Conservation (phyloP, 1,139 yeast species). For the Saccharomyces hybrid region DNA sequence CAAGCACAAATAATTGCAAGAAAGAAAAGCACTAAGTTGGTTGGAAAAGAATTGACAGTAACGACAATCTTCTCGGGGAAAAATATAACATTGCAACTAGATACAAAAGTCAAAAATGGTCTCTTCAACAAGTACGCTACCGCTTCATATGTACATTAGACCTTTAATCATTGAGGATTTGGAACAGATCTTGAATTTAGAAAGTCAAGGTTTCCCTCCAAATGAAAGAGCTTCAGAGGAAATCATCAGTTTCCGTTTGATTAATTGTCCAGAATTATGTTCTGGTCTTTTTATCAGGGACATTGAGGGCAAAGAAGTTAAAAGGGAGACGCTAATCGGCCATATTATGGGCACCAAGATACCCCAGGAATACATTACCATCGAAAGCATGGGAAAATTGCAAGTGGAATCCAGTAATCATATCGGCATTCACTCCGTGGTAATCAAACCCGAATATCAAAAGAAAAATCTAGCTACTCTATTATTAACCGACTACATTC, state of each 20-base stretch:
- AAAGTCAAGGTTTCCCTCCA: constrained; percentile 60
- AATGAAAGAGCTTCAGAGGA: constrained; percentile 60
- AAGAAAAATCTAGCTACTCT: constrained; percentile 77
- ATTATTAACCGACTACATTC: constrained; percentile 80
- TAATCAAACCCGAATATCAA: constrained; percentile 70
- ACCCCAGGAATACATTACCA: constrained; percentile 44
- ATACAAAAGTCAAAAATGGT: constrained; percentile 1
- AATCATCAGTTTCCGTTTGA: constrained; percentile 61
- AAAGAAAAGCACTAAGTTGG: not conserved
- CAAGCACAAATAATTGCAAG: not conserved
- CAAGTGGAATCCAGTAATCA: constrained; percentile 69
- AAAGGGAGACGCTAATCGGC: constrained; percentile 67
- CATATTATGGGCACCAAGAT: constrained; percentile 82
- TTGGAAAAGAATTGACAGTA: not conserved
- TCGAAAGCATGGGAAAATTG: constrained; percentile 49
- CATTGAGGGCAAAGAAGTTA: constrained; percentile 38
- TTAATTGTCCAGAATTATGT: constrained; percentile 81
- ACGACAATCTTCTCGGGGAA: not conserved
- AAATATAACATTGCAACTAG: not conserved
- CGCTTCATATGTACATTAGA: constrained; percentile 68
- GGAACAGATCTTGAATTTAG: constrained; percentile 56
- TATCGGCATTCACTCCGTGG: constrained; percentile 79
- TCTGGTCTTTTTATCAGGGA: constrained; percentile 79
- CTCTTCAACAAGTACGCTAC: constrained; percentile 32
- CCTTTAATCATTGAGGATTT: constrained; percentile 71